Evolutionary conservation across 192 early-diverging fungal species (phyloP).

Genomic region (Backusella macrospora): DNA sequence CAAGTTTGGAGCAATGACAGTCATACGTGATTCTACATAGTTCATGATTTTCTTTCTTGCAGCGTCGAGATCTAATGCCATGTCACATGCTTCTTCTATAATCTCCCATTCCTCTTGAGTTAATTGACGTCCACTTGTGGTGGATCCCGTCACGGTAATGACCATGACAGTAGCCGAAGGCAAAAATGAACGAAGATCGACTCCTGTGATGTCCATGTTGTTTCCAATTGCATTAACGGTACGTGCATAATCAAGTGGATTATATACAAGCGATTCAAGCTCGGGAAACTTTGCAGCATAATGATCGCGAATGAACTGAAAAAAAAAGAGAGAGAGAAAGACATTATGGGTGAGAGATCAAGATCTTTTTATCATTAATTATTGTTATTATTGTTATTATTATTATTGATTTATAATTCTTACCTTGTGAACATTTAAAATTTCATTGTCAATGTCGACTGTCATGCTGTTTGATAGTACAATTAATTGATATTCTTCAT

Average conservation of each 20-base stretch:
- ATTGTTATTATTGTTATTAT: not conserved
- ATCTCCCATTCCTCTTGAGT: conserved; percentile 59
- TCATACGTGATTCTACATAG: conserved; percentile 93
- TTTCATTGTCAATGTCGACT: conserved; percentile 87
- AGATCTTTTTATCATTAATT: not conserved
- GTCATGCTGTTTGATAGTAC: conserved; percentile 85
- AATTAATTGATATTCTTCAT: conserved; percentile 88
- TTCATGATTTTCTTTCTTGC: conserved; percentile 78
- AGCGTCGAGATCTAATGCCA: conserved; percentile 70
- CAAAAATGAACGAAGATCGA: conserved; percentile 78
- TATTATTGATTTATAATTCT: not conserved
- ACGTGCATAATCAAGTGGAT: conserved; percentile 87
- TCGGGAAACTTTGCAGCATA: conserved; percentile 91
- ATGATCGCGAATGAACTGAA: conserved; percentile 85
- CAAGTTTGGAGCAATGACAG: conserved; percentile 92
- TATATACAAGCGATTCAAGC: conserved; percentile 86
- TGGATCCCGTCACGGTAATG: conserved; percentile 87
- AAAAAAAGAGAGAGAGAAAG: not conserved
- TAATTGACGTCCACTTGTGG: conserved; percentile 73
- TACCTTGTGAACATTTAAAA: conserved; percentile 87
- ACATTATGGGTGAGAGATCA: not conserved
- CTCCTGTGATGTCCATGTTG: conserved; percentile 77
- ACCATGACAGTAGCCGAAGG: conserved; percentile 88
- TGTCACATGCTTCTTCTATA: conserved; percentile 81
- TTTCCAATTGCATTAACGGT: conserved; percentile 83